Conservation (phyloP, 1,139 yeast genomes). For the Candida gigantensis region DNA sequence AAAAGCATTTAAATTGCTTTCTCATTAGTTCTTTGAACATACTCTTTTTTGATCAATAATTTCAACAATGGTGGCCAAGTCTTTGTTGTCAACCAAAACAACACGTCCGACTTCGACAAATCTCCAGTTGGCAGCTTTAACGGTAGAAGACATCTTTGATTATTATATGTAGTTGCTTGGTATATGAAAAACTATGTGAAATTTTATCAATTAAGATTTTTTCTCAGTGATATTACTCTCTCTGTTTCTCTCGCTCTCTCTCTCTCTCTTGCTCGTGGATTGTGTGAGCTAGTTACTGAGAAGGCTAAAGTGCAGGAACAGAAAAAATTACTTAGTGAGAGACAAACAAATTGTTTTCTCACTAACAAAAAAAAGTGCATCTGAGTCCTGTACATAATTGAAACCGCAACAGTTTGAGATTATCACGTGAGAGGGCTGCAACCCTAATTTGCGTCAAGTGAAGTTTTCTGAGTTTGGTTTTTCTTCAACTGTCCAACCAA, state of each 20-base stretch:
- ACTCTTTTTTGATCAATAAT: constrained; percentile 99
- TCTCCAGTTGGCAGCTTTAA: constrained; percentile 98
- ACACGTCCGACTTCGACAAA: constrained; percentile 99
- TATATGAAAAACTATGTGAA: constrained; percentile 3
- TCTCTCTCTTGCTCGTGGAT: too few relatives aligned
- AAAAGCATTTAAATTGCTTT: too few relatives aligned
- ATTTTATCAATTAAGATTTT: constrained; percentile 6
- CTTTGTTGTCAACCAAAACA: constrained; percentile 84
- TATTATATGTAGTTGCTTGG: constrained; percentile 11
- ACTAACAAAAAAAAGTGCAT: neutral
- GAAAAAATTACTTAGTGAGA: neutral
- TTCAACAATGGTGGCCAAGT: constrained; percentile 92
- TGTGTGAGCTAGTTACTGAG: too few relatives aligned
- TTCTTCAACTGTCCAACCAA: neutral
- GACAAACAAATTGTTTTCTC: neutral
- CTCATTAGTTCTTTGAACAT: too few relatives aligned
- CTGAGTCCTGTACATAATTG: neutral
- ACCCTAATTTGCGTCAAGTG: constrained; percentile 3
- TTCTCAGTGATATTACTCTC: constrained; percentile 1
- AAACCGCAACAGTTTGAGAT: too few relatives aligned
- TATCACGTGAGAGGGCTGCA: constrained; percentile 12
- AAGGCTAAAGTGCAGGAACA: neutral
- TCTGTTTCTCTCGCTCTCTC: too few relatives aligned
- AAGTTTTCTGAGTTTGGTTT: constrained; percentile 2
- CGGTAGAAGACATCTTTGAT: constrained; percentile 54